phyloP scores from a whole-genome alignment of 257 asterid genomes.

The Scutellaria baicalensis region DNA sequence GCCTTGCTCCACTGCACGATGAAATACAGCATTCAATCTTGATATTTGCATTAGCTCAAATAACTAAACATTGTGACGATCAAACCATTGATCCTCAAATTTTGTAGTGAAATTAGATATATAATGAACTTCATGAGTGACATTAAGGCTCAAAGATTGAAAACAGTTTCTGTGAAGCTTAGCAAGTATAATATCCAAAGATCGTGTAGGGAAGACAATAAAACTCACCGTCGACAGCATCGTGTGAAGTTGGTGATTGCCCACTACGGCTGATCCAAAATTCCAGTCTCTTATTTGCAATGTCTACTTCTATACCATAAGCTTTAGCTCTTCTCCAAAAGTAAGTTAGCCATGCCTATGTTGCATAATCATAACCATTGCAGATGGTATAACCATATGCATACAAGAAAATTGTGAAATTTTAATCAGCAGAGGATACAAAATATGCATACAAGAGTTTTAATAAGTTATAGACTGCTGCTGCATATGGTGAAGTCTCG shows the following conservation, averaged over 20 bases:
- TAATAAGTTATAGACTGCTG: no score
- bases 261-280: constrained; percentile 87
- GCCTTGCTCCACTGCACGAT: constrained; percentile 74
- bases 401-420: background rate
- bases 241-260: constrained; percentile 84
- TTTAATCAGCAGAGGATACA: no score
- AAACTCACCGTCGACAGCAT: constrained; percentile 72
- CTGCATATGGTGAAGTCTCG: no score
- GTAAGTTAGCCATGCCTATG: constrained; percentile 93
- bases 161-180: background rate
- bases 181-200: background rate
- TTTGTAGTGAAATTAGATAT: no score
- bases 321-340: constrained; percentile 91
- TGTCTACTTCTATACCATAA: constrained; percentile 76
- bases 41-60: no score
- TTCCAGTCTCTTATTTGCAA: constrained; percentile 61
- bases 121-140: no score
- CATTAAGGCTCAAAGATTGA: no score
- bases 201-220: background rate
- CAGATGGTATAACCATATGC: background rate
- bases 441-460: no score
- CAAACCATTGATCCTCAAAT: no score
- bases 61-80: no score
- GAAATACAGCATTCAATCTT: background rate
- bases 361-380: background rate